Evolutionary conservation across 2,329 filamentous ascomycete genomes (phyloP), one percentile per base, ranked within the genome.

Genomic region (Ciborinia camelliae): DNA sequence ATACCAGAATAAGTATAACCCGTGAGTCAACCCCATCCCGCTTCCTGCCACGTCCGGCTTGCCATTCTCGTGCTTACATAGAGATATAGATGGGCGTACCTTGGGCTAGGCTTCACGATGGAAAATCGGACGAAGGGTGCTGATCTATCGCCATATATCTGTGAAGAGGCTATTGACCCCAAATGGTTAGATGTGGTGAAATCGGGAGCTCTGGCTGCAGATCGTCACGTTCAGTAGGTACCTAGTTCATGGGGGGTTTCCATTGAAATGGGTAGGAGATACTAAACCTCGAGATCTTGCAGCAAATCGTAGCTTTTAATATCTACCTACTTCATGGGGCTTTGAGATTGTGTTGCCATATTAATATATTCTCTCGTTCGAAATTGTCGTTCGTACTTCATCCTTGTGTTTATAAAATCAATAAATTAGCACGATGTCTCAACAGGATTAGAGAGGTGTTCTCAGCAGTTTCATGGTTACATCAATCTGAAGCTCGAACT

Each of bases 1-100:
- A 2, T 80, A 80, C 62, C 70, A 69, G n/a, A 72, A 64, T 26
- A 59, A 64, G 43, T 23, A 58, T n/a, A 64, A 64, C 8, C 52
- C 54, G 54, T 52, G 41, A 64, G 43, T 51, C 3, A 2, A 23
- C 12, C 14, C 35, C 14, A 23, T 3, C 10, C n/a, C 9, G 8
- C 18, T 35, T 20, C 8, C 7, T 6, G 12, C 14, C n/a, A 14
- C 10, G n/a, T n/a, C n/a, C n/a, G 35, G 10, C 20, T 18, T 9
- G 18, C 18, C n/a, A 28, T 41, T 4, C 14, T 8, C 4, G 23
- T 52, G 35, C 32, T 51, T n/a, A 63, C 23, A 64, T 20, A 9
- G 35, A 37, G 10, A 53, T 50, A 3, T 37, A 64, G 62, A 52
- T 64, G 62, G 62, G 62, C 53, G 37, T 64, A 59, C 41, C 63